Conservation (phyloP, 148 eudicot species). For the Amaranthus cruentus region DNA sequence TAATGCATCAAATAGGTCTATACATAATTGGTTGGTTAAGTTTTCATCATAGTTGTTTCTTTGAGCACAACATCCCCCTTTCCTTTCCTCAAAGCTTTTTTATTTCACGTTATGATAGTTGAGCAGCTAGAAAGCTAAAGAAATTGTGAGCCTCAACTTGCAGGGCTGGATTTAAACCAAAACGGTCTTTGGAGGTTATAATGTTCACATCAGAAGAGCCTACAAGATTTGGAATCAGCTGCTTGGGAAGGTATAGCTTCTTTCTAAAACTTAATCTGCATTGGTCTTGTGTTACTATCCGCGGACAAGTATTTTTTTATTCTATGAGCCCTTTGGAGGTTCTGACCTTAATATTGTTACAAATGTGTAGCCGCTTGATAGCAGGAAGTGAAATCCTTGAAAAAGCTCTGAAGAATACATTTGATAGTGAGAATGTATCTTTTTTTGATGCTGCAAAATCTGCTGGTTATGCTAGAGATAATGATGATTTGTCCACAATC, state of each 20-base stretch:
- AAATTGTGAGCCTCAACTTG: conserved; percentile 10
- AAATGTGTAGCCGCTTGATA: conserved; percentile 78
- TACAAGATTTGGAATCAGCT: conserved; percentile 91
- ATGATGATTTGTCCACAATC: conserved; percentile 55
- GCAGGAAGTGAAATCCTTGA: conserved; percentile 74
- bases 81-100: not conserved
- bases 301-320: not conserved
- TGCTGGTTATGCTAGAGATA: conserved; percentile 64
- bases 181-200: conserved; percentile 83
- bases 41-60: not conserved
- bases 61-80: not conserved
- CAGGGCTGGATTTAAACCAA: conserved; percentile 94
- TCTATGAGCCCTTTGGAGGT: not conserved
- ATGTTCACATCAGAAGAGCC: conserved; percentile 99
- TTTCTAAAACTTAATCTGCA: not conserved
- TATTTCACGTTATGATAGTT: not conserved
- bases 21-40: not conserved
- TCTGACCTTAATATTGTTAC: conserved; percentile 9
- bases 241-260: conserved; percentile 74
- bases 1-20: not conserved
- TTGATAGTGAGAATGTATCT: conserved; percentile 65
- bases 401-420: conserved; percentile 57
- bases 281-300: not conserved
- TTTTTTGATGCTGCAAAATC: conserved; percentile 75
- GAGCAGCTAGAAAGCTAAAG: not conserved